phyloP scores from a whole-genome alignment of 2,329 filamentous ascomycete species.

The Dactylellina drechsleri region DNA sequence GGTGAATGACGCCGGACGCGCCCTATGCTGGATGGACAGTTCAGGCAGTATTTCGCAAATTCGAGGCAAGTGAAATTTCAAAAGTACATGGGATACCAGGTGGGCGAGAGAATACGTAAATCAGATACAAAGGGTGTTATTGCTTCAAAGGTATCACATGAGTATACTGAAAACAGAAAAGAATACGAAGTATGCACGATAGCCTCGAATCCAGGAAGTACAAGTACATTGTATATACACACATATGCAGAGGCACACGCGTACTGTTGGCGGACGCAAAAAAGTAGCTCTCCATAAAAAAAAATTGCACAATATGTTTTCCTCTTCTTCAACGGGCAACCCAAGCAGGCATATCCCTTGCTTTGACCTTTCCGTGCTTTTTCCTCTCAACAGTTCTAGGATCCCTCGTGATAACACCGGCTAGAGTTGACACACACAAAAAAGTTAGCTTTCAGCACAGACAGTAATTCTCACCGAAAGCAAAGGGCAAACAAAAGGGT shows the following conservation, averaged over 20 bases:
- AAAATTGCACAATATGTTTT: conserved; percentile 20
- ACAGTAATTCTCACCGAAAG: conserved; percentile 14
- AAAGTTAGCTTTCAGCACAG: conserved; percentile 58
- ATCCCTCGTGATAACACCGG: conserved; percentile 91
- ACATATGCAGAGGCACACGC: conserved; percentile 16
- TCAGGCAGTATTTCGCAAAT: too few relatives aligned
- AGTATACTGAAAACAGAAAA: conserved; percentile 16
- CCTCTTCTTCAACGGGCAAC: conserved; percentile 72
- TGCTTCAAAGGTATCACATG: conserved; percentile 40
- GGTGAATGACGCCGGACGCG: conserved; percentile 18
- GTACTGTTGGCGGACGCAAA: conserved; percentile 8
- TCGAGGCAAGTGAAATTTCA: not conserved
- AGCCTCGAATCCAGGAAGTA: conserved; percentile 7
- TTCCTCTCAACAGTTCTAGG: conserved; percentile 94
- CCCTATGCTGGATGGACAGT: not conserved
- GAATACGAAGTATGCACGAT: conserved; percentile 28
- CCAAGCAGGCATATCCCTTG: conserved; percentile 97
- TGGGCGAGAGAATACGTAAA: not conserved
- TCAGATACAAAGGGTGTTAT: conserved; percentile 21
- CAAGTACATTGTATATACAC: conserved; percentile 43
- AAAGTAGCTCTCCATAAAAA: conserved; percentile 9
- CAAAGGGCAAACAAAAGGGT: conserved; percentile 23
- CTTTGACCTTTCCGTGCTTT: conserved; percentile 95
- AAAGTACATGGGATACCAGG: not conserved
- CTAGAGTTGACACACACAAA: conserved; percentile 65